Percentiles rank a stretch among this genome's conserved stretches.
Evolutionary conservation across 139 green algal genomes (phyloP).

Genomic region (Coelastrella sp.): DNA sequence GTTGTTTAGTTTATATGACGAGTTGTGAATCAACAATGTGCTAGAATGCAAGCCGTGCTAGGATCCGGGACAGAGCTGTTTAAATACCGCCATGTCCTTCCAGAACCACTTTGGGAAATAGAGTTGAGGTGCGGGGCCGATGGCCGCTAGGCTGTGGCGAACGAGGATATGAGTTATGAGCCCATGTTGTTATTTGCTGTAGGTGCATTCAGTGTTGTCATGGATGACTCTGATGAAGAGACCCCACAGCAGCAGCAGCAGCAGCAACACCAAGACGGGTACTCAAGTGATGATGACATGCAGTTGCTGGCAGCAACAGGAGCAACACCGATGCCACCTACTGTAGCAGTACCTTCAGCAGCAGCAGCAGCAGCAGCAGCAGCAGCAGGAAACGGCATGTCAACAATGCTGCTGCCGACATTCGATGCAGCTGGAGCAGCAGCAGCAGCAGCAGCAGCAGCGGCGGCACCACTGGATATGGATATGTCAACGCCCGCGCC

Average conservation of each 20-base stretch:
- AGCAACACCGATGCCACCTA: conserved; percentile 7
- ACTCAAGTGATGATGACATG: conserved; percentile 11
- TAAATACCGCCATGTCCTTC: too few species aligned
- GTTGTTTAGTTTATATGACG: too few species aligned
- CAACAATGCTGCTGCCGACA: background rate
- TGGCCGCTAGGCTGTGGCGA: too few species aligned
- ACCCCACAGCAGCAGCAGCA: background rate
- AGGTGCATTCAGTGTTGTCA: conserved; percentile 21
- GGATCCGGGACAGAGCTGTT: too few species aligned
- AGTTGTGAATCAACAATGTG: too few species aligned
- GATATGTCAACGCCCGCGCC: conserved; percentile 4
- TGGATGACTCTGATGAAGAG: conserved; percentile 31
- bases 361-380: too few species aligned
- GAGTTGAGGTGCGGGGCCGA: too few species aligned
- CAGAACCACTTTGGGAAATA: too few species aligned
- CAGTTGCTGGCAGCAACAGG: conserved; percentile 14
- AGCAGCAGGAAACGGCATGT: too few species aligned
- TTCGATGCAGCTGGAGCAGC: background rate
- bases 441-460: conserved; percentile 24
- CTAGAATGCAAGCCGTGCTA: too few species aligned
- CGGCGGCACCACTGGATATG: background rate
- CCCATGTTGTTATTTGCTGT: background rate
- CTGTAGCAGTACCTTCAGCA: background rate
- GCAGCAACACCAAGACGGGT: background rate
- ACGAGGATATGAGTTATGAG: background rate